Evolutionary conservation across 2,329 filamentous ascomycete species (phyloP), one percentile per base, ranked within the genome.

Genomic region (Cytospora leucostoma): DNA sequence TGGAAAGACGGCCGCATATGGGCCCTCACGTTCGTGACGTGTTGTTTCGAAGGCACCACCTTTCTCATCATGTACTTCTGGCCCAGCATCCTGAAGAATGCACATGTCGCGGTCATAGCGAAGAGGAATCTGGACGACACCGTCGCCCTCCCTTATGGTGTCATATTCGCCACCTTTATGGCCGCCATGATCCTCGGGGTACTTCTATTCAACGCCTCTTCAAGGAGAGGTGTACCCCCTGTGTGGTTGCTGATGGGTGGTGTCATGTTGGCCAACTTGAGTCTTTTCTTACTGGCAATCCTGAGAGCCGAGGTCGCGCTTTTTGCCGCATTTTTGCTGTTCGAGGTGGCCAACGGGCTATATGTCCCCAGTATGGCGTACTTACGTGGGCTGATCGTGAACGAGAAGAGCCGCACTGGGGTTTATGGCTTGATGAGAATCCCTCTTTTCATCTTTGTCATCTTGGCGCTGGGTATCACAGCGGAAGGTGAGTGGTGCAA

Each of bases 151-250:
- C 66, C 67, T 2, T 68, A 67, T 19, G 67, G 83, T 8, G 76
- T 84, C 58, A 81, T 84, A 52, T 86, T 86, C 65, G 80, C 81
- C 51, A 79, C 78, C 49, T 84, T 87, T 70, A 86, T 68, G 67
- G 65, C 67, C n/a, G 61, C 66, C 13, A 68, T 68, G 67, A 68
- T 68, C 40, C 55, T 68, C 7, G 67, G 67, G 1, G 66, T 65
- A 12, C 51, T 67, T n/a, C 21, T 64, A 4, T 68, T 68, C 61
- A 66, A 56, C 54, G 19, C 53, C 17, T 57, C 56, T 7, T 56
- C 56, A 12, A 49, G 19, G 37, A 59, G 38, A 5, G 51, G 40
- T 2, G 47, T 27, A 13, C 15, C 59, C 10, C 62, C 62, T 17
- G 59, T 65, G 3, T 62, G 53, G 53, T 68, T 76, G 37, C 68